Percentiles rank a stretch among this genome's conserved stretches.
These are phyloP conservation scores for Euphrasia confusa DNA, from an alignment of 257 asterid genomes.

Conservation along the genomic window DNA sequence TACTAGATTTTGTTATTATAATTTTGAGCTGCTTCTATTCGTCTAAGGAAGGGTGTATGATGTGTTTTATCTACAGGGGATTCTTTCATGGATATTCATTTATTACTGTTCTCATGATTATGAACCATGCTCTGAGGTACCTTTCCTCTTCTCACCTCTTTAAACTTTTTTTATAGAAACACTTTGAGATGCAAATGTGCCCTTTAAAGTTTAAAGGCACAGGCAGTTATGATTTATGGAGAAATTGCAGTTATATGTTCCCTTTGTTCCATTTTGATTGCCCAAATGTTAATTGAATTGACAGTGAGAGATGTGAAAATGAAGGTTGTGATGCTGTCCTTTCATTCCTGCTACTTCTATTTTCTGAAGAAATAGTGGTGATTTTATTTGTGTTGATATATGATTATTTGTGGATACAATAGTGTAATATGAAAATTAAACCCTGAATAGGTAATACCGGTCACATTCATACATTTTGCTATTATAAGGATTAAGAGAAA, in stretches of 20 bases:
- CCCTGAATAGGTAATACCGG: too few species aligned
- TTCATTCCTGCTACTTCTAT: neutral
- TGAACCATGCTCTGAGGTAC: slow-evolving; percentile 95
- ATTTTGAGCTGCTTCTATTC: slow-evolving; percentile 2
- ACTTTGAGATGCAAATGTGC: slow-evolving; percentile 8
- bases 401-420: too few species aligned
- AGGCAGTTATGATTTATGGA: slow-evolving; percentile 9
- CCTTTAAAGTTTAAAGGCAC: neutral
- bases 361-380: neutral
- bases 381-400: neutral
- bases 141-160: slow-evolving; percentile 4
- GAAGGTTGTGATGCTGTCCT: neutral
- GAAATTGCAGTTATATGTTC: neutral
- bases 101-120: slow-evolving; percentile 86
- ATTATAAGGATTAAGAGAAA: too few species aligned
- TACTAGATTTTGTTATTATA: slow-evolving; percentile 12
- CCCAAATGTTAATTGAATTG: slow-evolving; percentile 7
- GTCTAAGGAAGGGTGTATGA: slow-evolving; percentile 4
- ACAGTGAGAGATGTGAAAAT: slow-evolving; percentile 4
- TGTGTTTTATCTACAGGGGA: slow-evolving; percentile 52
- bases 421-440: too few species aligned
- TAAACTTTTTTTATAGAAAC: neutral
- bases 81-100: slow-evolving; percentile 90
- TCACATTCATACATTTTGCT: too few species aligned
- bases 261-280: neutral